These are phyloP conservation scores for Dryas alaskensis DNA, from an alignment of 306 rosid genomes.

Conservation along the genomic window DNA sequence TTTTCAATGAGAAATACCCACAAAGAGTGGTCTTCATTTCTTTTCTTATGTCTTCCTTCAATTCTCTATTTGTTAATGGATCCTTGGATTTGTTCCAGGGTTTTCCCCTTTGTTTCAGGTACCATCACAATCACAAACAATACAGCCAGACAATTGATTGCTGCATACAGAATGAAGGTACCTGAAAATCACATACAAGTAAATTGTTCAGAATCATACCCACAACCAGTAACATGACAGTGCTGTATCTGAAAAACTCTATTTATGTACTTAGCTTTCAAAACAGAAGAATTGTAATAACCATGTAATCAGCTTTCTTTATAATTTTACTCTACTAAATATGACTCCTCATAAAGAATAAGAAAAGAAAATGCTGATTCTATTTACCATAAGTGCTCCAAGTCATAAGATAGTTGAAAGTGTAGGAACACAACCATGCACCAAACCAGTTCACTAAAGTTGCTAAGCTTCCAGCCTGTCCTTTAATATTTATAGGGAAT, in stretches of 20 bases:
- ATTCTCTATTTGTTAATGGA: conserved; percentile 50
- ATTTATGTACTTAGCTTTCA: not conserved
- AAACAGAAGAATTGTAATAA: not conserved
- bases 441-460: conserved; percentile 90
- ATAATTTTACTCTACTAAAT: not conserved
- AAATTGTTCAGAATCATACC: not conserved
- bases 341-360: conserved; percentile 1
- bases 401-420: conserved; percentile 76
- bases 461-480: conserved; percentile 79
- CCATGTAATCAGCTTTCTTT: not conserved
- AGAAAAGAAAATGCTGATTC: conserved; percentile 7
- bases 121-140: conserved; percentile 57
- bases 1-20: not conserved
- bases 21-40: not conserved
- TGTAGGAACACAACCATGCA: conserved; percentile 86
- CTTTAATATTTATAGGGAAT: conserved; percentile 86
- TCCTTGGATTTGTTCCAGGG: conserved; percentile 85
- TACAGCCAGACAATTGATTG: conserved; percentile 61
- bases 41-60: not conserved
- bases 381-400: conserved; percentile 85
- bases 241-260: too few relatives aligned
- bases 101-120: conserved; percentile 86
- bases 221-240: too few relatives aligned
- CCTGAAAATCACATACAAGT: conserved; percentile 45
- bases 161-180: conserved; percentile 72